Evolutionary conservation across 495 filamentous ascomycete species (phyloP).

Genomic region (Tuber indicum): DNA sequence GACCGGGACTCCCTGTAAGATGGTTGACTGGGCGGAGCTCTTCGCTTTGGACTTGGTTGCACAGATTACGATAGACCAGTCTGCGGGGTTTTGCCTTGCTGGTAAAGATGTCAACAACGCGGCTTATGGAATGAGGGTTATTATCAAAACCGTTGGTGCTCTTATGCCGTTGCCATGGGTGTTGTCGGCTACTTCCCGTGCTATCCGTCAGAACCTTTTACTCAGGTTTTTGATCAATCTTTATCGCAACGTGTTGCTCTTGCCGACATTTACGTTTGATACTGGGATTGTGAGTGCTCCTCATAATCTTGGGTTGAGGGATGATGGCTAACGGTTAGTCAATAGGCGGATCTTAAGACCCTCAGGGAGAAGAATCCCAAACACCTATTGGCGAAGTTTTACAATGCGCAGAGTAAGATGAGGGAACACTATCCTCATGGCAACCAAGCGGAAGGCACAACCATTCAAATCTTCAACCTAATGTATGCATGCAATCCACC

Average conservation of each 20-base stretch:
- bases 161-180: conserved; percentile 31
- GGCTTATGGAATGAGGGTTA: conserved; percentile 25
- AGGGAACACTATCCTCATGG: conserved; percentile 28
- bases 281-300: not conserved
- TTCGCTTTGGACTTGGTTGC: conserved; percentile 65
- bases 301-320: not conserved
- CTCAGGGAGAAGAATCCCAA: conserved; percentile 20
- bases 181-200: conserved; percentile 28
- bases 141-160: conserved; percentile 32
- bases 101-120: conserved; percentile 29
- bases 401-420: conserved; percentile 28
- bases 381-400: conserved; percentile 32
- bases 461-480: conserved; percentile 35
- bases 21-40: conserved; percentile 68
- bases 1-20: conserved; percentile 53
- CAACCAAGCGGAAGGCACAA: conserved; percentile 27
- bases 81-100: conserved; percentile 32
- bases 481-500: conserved; percentile 17
- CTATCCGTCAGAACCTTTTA: conserved; percentile 30
- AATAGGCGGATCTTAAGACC: conserved; percentile 30
- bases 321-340: not conserved
- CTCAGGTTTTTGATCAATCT: conserved; percentile 33
- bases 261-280: not conserved
- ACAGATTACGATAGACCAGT: conserved; percentile 26
- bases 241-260: conserved; percentile 13